phyloP scores from a whole-genome alignment of 805 yeast species.

The Lipomyces spencermartinsiae region DNA sequence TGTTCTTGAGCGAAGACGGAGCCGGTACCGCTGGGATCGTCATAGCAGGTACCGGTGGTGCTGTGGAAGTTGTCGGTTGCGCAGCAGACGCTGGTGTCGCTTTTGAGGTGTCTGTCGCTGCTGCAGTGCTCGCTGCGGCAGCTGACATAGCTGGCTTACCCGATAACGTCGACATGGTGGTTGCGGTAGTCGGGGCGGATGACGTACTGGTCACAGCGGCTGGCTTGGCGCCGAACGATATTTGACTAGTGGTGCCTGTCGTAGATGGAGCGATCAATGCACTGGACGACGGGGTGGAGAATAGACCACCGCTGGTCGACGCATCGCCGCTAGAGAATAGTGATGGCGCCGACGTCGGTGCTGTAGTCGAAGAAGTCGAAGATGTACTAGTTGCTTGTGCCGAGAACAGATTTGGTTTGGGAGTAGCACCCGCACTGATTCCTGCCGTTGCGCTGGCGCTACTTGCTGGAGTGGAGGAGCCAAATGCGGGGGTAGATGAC shows the following conservation, averaged over 20 bases:
- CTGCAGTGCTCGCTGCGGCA: slow-evolving; percentile 6
- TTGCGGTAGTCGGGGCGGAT: slow-evolving; percentile 12
- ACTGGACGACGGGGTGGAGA: not conserved
- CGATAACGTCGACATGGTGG: slow-evolving; percentile 6
- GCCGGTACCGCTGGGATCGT: slow-evolving; percentile 32
- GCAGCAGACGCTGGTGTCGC: slow-evolving; percentile 44
- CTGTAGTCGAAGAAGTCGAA: slow-evolving; percentile 8
- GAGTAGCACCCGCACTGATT: slow-evolving; percentile 23
- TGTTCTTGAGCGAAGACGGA: slow-evolving; percentile 72
- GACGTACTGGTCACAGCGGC: slow-evolving; percentile 13
- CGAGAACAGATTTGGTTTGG: not conserved
- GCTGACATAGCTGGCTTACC: slow-evolving; percentile 11
- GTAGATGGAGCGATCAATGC: not conserved
- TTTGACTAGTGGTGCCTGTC: slow-evolving; percentile 6
- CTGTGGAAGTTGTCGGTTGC: slow-evolving; percentile 19
- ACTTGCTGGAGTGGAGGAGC: not conserved
- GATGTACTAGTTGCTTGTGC: not conserved
- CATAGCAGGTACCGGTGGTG: slow-evolving; percentile 10
- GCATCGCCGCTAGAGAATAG: slow-evolving; percentile 10
- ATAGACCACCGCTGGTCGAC: not conserved
- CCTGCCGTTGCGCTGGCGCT: slow-evolving; percentile 11
- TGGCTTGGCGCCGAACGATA: slow-evolving; percentile 1
- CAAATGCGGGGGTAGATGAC: slow-evolving; percentile 9
- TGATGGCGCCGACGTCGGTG: slow-evolving; percentile 24
- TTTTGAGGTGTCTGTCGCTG: slow-evolving; percentile 25